A percentile compares a stretch with the other conserved stretches of the same genome.
phyloP scores from a whole-genome alignment of 306 rosid genomes.

The Acacia confusa region DNA sequence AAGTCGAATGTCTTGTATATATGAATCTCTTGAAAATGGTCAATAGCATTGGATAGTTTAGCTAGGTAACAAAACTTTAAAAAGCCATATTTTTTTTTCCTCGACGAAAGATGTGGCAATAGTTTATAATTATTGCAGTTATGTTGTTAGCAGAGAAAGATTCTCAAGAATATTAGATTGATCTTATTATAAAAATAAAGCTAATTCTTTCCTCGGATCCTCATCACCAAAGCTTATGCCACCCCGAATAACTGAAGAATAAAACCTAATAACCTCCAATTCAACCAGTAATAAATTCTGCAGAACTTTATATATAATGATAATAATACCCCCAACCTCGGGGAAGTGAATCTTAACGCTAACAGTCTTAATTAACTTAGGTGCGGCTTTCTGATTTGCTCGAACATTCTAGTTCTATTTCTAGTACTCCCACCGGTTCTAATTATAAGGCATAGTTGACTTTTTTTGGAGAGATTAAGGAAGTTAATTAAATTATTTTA shows the following conservation, averaged over 20 bases:
- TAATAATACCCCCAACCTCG: background rate
- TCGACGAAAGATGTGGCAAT: background rate
- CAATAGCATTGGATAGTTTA: background rate
- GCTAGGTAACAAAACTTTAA: background rate
- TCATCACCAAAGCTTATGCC: background rate
- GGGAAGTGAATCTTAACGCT: constrained; percentile 17
- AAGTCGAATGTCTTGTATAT: background rate
- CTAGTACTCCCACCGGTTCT: no score
- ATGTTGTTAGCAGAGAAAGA: constrained; percentile 33
- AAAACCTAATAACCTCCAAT: background rate
- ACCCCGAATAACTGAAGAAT: background rate
- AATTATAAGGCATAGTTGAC: no score
- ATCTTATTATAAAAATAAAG: background rate
- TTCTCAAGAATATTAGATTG: background rate
- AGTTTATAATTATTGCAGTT: constrained; percentile 29
- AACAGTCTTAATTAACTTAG: constrained; percentile 20
- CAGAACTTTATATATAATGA: background rate
- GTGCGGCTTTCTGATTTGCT: constrained; percentile 23
- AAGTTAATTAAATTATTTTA: no score
- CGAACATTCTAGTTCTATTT: background rate
- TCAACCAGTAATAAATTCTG: background rate
- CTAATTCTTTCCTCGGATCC: constrained; percentile 28
- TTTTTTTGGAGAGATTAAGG: no score
- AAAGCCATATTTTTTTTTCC: background rate
- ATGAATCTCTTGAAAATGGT: background rate